Base-by-base conservation (phyloP, 1,284 basidiomycete genomes). In the Pseudomicrostroma phylloplanum region DNA sequence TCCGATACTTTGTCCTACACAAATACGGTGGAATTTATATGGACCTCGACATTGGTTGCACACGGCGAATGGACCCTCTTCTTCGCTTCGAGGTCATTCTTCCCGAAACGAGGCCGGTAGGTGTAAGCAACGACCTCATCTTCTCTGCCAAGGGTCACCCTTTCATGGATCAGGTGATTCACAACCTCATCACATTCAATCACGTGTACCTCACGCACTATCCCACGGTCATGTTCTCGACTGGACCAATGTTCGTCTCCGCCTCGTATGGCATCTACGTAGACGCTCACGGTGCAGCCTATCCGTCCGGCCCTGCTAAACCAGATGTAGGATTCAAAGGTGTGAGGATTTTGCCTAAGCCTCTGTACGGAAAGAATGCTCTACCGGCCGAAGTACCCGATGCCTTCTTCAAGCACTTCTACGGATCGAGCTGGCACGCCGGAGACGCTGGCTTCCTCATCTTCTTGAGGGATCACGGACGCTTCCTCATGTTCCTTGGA, bases 161-260 rank as follows among this genome's bases (percentile, higher is more conserved):
- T 0, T 92, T 98, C 82, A 86, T 97, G 83, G 87, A 88, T 42
- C 90, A 92, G 80, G 89, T 92, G 57, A 94, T 97, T 71, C 88
- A 94, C 81, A 91, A 76, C 53, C 86, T 97, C 66, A 85, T 87
- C 74, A 88, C 87, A n/a, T 98, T 94, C 80, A 89, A 97, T 81
- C 91, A 94, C 80, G 85, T 87, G 60, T 97, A 91, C 86, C 80
- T 96, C 59, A 86, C 92, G 76, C 93, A 96, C 81, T 98, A 98
- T 75, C 94, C 96, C 39, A 98, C 94, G 41, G 94, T 98, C 82
- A 98, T 98, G 94, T 98, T 98, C 82, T 92, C 91, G 56, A 98
- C 96, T 0, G 94, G 94, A 1, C 83, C 81, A 39, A 82, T 81
- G 81, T 78, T 78, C 63, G 68, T 80, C 43, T 77, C 74, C 13